Conservation (phyloP, 2,329 filamentous ascomycete genomes). For the Canariomyces notabilis region DNA sequence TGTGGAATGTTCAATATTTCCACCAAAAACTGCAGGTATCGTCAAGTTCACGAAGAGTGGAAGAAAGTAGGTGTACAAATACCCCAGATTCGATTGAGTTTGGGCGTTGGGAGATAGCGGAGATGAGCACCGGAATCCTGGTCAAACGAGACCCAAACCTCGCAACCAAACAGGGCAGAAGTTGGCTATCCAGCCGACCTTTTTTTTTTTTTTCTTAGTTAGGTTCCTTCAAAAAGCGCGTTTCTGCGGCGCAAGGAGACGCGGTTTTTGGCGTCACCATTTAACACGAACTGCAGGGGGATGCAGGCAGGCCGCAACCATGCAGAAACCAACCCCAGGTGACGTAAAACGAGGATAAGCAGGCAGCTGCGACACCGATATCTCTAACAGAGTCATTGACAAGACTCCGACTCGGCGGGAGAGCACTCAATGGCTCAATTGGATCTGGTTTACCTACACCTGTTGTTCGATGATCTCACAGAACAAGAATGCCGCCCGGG, state of each 20-base stretch:
- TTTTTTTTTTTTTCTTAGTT: constrained; percentile 9
- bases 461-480: not conserved
- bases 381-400: not conserved
- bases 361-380: not conserved
- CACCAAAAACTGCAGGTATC: not conserved
- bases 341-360: not conserved
- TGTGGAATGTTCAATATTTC: not conserved
- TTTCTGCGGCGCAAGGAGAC: constrained; percentile 8
- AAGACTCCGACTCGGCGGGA: not conserved
- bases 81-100: not conserved
- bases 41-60: not conserved
- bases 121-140: constrained; percentile 6
- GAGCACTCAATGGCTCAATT: not conserved
- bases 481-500: not conserved
- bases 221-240: constrained; percentile 21
- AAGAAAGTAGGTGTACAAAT: not conserved
- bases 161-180: constrained; percentile 7
- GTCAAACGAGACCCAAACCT: constrained; percentile 8
- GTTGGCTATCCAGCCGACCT: constrained; percentile 12
- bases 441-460: not conserved
- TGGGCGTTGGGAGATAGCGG: not conserved
- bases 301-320: not conserved
- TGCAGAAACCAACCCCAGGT: not conserved
- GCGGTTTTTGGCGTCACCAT: constrained; percentile 25
- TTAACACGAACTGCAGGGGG: constrained; percentile 17